Evolutionary conservation across 2,329 filamentous ascomycete species (phyloP).

Genomic region (Diplodia seriata): DNA sequence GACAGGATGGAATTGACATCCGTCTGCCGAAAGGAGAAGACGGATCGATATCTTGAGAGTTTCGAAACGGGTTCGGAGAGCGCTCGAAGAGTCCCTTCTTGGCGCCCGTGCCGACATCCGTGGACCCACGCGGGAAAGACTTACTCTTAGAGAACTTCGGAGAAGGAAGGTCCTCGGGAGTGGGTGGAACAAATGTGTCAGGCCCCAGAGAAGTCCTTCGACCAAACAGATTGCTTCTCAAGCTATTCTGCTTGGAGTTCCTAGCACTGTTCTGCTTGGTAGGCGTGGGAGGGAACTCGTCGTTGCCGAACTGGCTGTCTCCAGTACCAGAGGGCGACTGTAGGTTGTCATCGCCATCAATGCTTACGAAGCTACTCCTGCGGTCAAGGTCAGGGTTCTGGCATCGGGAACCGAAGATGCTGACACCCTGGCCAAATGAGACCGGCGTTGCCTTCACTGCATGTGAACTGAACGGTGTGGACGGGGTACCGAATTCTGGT

Average conservation of each 20-base stretch:
- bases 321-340: constrained; percentile 63
- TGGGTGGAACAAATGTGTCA: constrained; percentile 55
- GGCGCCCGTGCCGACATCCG: constrained; percentile 15
- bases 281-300: constrained; percentile 91
- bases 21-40: constrained; percentile 24
- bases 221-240: constrained; percentile 58
- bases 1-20: constrained; percentile 9
- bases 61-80: constrained; percentile 30
- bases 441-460: constrained; percentile 68
- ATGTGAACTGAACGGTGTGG: constrained; percentile 77
- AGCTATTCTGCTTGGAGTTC: constrained; percentile 58
- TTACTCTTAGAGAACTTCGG: constrained; percentile 46
- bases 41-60: constrained; percentile 11
- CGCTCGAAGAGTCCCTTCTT: constrained; percentile 31
- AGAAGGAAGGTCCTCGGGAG: constrained; percentile 40
- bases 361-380: constrained; percentile 76
- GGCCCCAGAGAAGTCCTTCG: constrained; percentile 54
- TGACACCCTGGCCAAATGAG: constrained; percentile 69
- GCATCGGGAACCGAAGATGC: constrained; percentile 62
- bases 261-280: constrained; percentile 71
- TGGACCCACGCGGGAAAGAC: constrained; percentile 38
- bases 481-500: constrained; percentile 78
- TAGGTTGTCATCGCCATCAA: constrained; percentile 77
- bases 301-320: constrained; percentile 65
- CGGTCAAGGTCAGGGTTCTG: constrained; percentile 52